Base-by-base conservation (phyloP, 306 rosid species). In the Lablab purpureus region DNA sequence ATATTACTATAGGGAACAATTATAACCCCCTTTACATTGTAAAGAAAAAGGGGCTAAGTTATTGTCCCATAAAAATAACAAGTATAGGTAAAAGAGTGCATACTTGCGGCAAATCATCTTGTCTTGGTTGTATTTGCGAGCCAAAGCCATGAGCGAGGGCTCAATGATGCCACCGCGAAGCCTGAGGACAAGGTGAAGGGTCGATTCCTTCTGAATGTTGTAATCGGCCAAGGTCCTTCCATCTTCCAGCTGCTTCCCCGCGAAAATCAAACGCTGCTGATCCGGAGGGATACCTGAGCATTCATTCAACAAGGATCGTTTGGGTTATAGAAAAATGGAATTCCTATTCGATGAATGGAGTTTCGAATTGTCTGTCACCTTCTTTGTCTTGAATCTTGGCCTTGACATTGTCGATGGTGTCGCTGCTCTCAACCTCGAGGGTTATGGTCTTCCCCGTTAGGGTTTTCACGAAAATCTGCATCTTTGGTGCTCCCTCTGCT, bases 311-410 rank as follows among this genome's bases (percentile, higher is more conserved):
- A 0, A 10, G 0, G 27, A 65, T 28, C 3, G 0, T 1, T 66
- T 7, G 10, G n/a, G 51, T 19, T 5, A 11, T 21, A 6, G 52
- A 41, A 37, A 37, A 40, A 10, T 66, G 51, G 0, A 10, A 37
- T 19, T 18, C 10, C 1, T 5, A 34, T 34, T 21, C 9, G 1
- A 65, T 50, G 10, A 19, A 37, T 37, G 10, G 50, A 17, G n/a
- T 12, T 25, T 11, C 17, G 10, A 15, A 22, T 3, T 11, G 15
- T 0, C 0, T 5, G 22, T 34, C 51, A 91, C 97, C 98, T 90
- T 91, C 98, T 74, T 93, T 93, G 83, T 93, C 98, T 78, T 93
- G 98, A 64, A 93, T 91, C 85, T 93, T 93, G 1, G 97, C 86
- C 52, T 93, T 88, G 71, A 90, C 96, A 92, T 92, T 89, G 89